Conservation (phyloP, 1,284 basidiomycete genomes). For the Rhizoctonia solani region DNA sequence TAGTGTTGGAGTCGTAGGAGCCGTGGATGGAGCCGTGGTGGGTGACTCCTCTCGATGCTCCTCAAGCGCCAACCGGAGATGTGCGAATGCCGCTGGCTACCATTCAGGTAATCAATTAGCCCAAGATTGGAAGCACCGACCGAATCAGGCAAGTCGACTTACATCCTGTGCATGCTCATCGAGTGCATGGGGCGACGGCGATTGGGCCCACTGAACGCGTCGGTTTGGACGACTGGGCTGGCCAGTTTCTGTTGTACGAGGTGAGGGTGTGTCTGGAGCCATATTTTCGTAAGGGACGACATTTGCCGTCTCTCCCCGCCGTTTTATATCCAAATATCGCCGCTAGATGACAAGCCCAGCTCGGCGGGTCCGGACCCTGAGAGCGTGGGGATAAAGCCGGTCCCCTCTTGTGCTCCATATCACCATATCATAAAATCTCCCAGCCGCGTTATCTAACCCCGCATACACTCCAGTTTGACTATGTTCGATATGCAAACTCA, state of each 20-base stretch:
- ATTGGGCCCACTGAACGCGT: constrained; percentile 32
- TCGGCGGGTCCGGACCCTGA: too few species aligned
- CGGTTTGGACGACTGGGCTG: constrained; percentile 7
- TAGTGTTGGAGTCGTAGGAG: constrained; percentile 30
- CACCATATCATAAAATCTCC: too few species aligned
- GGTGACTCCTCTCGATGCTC: constrained; percentile 44
- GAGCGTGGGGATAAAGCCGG: constrained; percentile 3
- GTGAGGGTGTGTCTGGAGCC: background rate
- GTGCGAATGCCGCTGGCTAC: constrained; percentile 58
- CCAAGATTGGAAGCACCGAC: background rate
- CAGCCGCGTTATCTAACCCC: too few species aligned
- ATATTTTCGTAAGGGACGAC: background rate
- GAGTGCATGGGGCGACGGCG: constrained; percentile 47
- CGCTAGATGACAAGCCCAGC: too few species aligned
- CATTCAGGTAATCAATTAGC: constrained; percentile 3
- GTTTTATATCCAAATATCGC: constrained; percentile 7
- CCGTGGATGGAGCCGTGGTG: constrained; percentile 20
- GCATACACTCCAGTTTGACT: too few species aligned
- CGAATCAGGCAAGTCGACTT: constrained; percentile 40
- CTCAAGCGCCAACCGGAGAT: constrained; percentile 53
- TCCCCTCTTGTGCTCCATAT: background rate
- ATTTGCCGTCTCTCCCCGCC: background rate
- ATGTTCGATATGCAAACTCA: too few species aligned
- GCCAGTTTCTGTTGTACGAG: constrained; percentile 5
- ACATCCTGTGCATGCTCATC: constrained; percentile 57